Percentiles rank a stretch among this genome's conserved stretches.
Evolutionary conservation across 148 eudicot genomes (phyloP).

Genomic region (Oxyria digyna): DNA sequence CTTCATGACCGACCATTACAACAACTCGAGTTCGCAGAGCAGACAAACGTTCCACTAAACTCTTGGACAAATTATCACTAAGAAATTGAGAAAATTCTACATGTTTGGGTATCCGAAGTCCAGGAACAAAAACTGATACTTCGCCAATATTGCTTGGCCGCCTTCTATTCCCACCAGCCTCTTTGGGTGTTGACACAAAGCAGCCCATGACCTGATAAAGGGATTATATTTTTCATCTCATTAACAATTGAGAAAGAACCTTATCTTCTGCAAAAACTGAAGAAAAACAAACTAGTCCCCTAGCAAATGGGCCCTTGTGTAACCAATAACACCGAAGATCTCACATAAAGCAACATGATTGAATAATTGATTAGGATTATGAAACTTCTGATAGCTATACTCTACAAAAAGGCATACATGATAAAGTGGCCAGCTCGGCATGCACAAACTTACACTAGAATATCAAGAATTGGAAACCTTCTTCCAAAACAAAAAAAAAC

Average conservation of each 20-base stretch:
- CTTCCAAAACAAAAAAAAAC: not conserved
- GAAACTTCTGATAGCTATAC: not conserved
- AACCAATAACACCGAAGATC: not conserved
- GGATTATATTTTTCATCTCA: not conserved
- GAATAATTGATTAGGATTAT: not conserved
- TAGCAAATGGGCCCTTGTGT: not conserved
- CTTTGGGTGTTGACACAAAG: conserved; percentile 62
- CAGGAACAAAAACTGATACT: conserved; percentile 77
- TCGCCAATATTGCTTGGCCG: conserved; percentile 88
- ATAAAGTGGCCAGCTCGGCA: not conserved
- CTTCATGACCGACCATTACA: conserved; percentile 97
- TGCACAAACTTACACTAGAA: conserved; percentile 5
- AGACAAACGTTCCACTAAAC: conserved; percentile 61
- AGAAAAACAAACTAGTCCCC: not conserved
- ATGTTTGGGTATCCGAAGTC: conserved; percentile 73
- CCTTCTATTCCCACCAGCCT: conserved; percentile 60
- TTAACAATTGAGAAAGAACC: not conserved
- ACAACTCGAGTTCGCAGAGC: conserved; percentile 90
- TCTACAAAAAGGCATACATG: not conserved
- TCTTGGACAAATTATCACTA: conserved; percentile 46
- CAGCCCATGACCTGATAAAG: conserved; percentile 54
- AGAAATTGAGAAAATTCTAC: conserved; percentile 56
- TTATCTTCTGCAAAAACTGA: not conserved
- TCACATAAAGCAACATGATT: not conserved
- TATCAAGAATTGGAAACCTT: not conserved